phyloP scores from a whole-genome alignment of 1,139 yeast genomes.

The Pichia sp. region DNA sequence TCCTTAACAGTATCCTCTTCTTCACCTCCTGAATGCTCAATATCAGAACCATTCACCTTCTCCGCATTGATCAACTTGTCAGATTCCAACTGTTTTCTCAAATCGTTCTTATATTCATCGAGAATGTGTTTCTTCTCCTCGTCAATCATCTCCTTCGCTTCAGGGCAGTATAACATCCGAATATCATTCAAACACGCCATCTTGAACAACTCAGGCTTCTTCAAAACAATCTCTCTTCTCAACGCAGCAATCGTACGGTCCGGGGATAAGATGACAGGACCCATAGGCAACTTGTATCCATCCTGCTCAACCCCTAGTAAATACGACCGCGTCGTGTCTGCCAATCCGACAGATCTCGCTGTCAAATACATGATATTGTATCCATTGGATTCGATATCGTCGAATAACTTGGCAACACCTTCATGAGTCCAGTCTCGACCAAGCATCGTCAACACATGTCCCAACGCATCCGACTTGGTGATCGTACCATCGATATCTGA shows the following conservation, averaged over 20 bases:
- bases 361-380: conserved; percentile 93
- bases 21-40: background rate
- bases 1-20: background rate
- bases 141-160: conserved; percentile 2
- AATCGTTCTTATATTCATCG: conserved; percentile 1
- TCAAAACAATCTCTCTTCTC: conserved; percentile 84
- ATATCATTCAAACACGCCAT: conserved; percentile 96
- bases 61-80: conserved; percentile 11
- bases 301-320: conserved; percentile 75
- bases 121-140: conserved; percentile 3
- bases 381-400: conserved; percentile 83
- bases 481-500: conserved; percentile 99
- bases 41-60: conserved; percentile 1
- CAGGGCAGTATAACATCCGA: conserved; percentile 52
- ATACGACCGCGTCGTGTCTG: conserved; percentile 89
- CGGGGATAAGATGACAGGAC: conserved; percentile 95
- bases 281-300: conserved; percentile 71
- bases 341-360: conserved; percentile 94
- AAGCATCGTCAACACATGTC: conserved; percentile 90
- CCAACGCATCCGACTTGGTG: conserved; percentile 96
- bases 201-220: conserved; percentile 96
- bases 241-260: conserved; percentile 97
- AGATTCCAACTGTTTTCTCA: background rate
- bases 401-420: conserved; percentile 90
- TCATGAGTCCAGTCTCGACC: conserved; percentile 99